phyloP scores from a whole-genome alignment of 2,329 filamentous ascomycete species.

The Paecilomyces sp. region DNA sequence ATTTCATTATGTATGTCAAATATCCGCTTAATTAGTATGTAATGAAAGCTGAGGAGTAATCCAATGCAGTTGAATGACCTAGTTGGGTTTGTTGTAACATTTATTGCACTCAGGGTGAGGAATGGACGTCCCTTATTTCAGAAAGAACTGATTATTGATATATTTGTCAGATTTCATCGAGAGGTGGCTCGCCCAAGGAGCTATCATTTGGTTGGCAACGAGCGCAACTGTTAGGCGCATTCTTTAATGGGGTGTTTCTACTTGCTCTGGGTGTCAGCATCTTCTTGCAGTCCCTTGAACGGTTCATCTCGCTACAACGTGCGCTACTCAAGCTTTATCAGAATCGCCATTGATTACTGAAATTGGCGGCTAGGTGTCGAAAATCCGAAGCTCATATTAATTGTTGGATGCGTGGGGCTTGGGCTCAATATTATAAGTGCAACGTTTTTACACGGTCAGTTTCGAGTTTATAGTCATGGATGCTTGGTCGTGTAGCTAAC shows the following conservation, averaged over 20 bases:
- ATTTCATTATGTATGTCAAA: slow-evolving; percentile 62
- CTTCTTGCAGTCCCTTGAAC: slow-evolving; percentile 64
- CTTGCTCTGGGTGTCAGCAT: slow-evolving; percentile 66
- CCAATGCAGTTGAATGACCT: slow-evolving; percentile 59
- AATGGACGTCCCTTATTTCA: not conserved
- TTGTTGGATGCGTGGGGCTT: slow-evolving; percentile 62
- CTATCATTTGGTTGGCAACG: slow-evolving; percentile 72
- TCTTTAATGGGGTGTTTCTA: slow-evolving; percentile 74
- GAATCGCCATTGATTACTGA: not conserved
- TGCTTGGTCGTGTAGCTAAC: not conserved
- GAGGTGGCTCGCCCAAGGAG: slow-evolving; percentile 48
- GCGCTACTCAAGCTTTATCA: not conserved
- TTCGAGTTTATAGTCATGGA: not conserved
- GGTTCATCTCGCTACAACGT: slow-evolving; percentile 21
- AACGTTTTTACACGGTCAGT: slow-evolving; percentile 56
- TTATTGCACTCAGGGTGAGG: slow-evolving; percentile 56
- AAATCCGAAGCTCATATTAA: slow-evolving; percentile 58
- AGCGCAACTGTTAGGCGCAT: slow-evolving; percentile 65
- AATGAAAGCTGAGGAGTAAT: not conserved
- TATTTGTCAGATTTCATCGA: slow-evolving; percentile 47
- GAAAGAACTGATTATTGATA: not conserved
- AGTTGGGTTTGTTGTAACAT: slow-evolving; percentile 60
- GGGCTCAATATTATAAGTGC: slow-evolving; percentile 61
- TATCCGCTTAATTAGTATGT: not conserved
- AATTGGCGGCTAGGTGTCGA: slow-evolving; percentile 49